phyloP scores from a whole-genome alignment of 257 asterid genomes.

The Handroanthus guayacan region DNA sequence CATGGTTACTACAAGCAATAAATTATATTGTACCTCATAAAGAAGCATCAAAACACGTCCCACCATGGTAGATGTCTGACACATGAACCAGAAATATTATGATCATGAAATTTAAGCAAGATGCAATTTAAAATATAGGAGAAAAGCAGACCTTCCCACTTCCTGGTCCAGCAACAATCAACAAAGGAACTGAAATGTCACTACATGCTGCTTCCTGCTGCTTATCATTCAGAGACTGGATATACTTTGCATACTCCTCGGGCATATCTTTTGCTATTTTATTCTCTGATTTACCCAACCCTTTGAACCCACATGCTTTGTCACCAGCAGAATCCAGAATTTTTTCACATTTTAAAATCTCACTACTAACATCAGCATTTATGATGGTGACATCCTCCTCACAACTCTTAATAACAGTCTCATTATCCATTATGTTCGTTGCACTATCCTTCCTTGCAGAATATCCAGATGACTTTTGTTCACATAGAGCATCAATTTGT shows the following conservation, averaged over 20 bases:
- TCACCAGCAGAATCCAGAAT: conserved; percentile 37
- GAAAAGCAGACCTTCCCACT: conserved; percentile 86
- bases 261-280: conserved; percentile 63
- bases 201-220: conserved; percentile 95
- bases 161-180: conserved; percentile 99
- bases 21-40: conserved; percentile 57
- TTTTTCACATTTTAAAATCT: conserved; percentile 43
- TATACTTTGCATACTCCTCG: conserved; percentile 71
- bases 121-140: conserved; percentile 23
- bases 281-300: conserved; percentile 40
- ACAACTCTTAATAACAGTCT: conserved; percentile 36
- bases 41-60: conserved; percentile 92
- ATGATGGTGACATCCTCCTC: conserved; percentile 43
- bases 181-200: conserved; percentile 81
- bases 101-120: conserved; percentile 33
- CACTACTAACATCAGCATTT: conserved; percentile 37
- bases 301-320: conserved; percentile 40
- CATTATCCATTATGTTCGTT: conserved; percentile 38
- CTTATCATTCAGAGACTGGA: conserved; percentile 76
- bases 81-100: conserved; percentile 44
- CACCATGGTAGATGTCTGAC: conserved; percentile 98
- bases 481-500: conserved; percentile 82
- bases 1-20: conserved; percentile 7
- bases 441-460: conserved; percentile 43
- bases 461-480: conserved; percentile 53